A percentile compares a stretch with the other conserved stretches of the same genome.
These are phyloP conservation scores for Alnus rubra DNA, from an alignment of 306 rosid species.

Conservation along the genomic window DNA sequence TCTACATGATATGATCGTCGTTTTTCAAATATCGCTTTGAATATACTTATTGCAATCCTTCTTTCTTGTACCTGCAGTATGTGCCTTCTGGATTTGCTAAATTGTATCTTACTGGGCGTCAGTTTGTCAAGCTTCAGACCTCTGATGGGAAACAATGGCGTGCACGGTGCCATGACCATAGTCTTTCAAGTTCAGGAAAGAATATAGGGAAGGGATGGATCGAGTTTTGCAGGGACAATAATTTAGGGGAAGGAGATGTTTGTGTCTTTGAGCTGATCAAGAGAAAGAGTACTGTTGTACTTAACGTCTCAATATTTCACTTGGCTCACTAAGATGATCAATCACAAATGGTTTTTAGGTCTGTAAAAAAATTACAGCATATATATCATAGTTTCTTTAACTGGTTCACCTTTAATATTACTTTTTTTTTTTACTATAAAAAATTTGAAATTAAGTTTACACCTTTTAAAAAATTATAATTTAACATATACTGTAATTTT, in stretches of 20 bases:
- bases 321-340: neutral
- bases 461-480: too few relatives aligned
- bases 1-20: too few relatives aligned
- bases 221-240: slow-evolving; percentile 6
- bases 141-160: neutral
- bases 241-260: slow-evolving; percentile 12
- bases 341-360: too few relatives aligned
- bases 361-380: too few relatives aligned
- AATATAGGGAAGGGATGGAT: slow-evolving; percentile 1
- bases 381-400: too few relatives aligned
- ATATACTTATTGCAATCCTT: neutral
- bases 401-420: too few relatives aligned
- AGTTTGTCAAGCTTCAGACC: slow-evolving; percentile 2
- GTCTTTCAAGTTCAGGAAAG: neutral
- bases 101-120: slow-evolving; percentile 1
- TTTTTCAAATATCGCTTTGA: too few relatives aligned
- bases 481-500: too few relatives aligned
- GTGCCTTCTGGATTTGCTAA: neutral
- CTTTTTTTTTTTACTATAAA: too few relatives aligned
- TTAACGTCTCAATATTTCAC: slow-evolving; percentile 31
- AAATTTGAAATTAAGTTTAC: too few relatives aligned
- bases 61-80: neutral
- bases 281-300: neutral
- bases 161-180: neutral
- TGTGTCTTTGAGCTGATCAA: slow-evolving; percentile 30